A percentile compares a stretch with the other conserved stretches of the same genome.
Conservation (phyloP, 2,329 filamentous ascomycete genomes). For the Raffaelea ambrosiae region DNA sequence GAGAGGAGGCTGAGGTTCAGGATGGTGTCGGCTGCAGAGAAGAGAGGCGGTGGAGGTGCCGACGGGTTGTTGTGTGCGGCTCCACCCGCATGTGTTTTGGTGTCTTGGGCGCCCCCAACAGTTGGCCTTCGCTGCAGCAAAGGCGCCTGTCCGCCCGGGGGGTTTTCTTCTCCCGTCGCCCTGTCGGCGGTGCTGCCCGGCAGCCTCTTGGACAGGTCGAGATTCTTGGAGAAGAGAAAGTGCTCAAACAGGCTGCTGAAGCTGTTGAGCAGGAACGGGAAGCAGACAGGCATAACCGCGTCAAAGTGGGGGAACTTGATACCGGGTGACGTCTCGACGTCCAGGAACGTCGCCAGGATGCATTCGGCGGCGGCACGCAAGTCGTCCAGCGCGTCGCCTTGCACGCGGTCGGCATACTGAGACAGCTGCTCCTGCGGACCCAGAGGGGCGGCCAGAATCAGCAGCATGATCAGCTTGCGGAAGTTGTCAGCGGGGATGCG, state of each 20-base stretch:
- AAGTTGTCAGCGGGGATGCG: conserved; percentile 69
- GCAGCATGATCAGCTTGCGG: conserved; percentile 59
- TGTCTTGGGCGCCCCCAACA: too few relatives aligned
- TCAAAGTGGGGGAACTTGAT: conserved; percentile 56
- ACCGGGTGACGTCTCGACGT: conserved; percentile 54
- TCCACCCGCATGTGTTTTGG: too few relatives aligned
- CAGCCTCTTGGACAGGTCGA: conserved; percentile 52
- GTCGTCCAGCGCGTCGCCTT: conserved; percentile 46
- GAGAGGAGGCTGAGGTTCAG: conserved; percentile 55
- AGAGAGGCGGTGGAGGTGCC: conserved; percentile 2
- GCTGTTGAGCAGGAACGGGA: conserved; percentile 60
- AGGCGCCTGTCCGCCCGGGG: neutral
- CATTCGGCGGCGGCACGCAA: conserved; percentile 54
- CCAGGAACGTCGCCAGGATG: conserved; percentile 57
- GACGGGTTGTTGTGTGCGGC: too few relatives aligned
- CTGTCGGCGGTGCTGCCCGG: neutral
- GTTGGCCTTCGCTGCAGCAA: too few relatives aligned
- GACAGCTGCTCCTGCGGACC: conserved; percentile 57
- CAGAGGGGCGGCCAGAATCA: conserved; percentile 59
- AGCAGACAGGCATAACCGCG: conserved; percentile 46
- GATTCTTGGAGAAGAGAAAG: conserved; percentile 65
- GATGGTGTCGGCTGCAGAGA: conserved; percentile 52
- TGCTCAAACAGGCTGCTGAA: conserved; percentile 64
- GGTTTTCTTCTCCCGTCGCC: conserved; percentile 5
- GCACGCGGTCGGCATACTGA: conserved; percentile 47